phyloP scores from a whole-genome alignment of 75 land plant species.

The Pinus albicaulis region DNA sequence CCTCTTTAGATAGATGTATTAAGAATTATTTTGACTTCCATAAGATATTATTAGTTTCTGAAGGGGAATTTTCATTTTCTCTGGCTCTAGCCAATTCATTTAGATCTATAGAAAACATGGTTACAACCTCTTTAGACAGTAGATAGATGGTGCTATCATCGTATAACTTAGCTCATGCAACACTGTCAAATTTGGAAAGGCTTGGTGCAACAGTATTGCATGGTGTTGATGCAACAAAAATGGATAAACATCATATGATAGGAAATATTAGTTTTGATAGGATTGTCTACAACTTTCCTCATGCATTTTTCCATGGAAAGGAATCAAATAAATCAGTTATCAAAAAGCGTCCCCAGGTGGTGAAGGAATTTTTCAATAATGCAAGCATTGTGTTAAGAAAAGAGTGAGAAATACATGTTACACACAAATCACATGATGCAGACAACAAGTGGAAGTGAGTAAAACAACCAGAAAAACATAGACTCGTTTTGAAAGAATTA shows the following conservation, averaged over 20 bases:
- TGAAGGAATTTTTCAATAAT: slow-evolving; percentile 37
- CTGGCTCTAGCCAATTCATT: too few species aligned
- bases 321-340: slow-evolving; percentile 3
- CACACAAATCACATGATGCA: slow-evolving; percentile 31
- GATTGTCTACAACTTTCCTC: slow-evolving; percentile 57
- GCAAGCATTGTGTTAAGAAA: slow-evolving; percentile 33
- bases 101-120: too few species aligned
- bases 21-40: too few species aligned
- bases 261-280: slow-evolving; percentile 31
- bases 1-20: too few species aligned
- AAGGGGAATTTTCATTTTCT: too few species aligned
- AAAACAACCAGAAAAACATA: slow-evolving; percentile 25
- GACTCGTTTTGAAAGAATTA: slow-evolving; percentile 17
- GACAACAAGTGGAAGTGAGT: slow-evolving; percentile 39
- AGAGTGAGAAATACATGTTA: slow-evolving; percentile 50
- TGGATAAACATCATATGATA: slow-evolving; percentile 18
- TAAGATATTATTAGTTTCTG: too few species aligned
- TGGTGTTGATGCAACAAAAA: slow-evolving; percentile 52
- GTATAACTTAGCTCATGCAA: not conserved
- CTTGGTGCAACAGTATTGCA: slow-evolving; percentile 18
- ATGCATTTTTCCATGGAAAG: slow-evolving; percentile 44
- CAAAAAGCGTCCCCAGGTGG: slow-evolving; percentile 26
- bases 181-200: not conserved
- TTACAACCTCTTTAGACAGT: not conserved
- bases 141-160: not conserved